A percentile compares a stretch with the other conserved stretches of the same genome.
Conservation (phyloP, 176 grass and related monocot genomes). For the Cenchrus americanus region DNA sequence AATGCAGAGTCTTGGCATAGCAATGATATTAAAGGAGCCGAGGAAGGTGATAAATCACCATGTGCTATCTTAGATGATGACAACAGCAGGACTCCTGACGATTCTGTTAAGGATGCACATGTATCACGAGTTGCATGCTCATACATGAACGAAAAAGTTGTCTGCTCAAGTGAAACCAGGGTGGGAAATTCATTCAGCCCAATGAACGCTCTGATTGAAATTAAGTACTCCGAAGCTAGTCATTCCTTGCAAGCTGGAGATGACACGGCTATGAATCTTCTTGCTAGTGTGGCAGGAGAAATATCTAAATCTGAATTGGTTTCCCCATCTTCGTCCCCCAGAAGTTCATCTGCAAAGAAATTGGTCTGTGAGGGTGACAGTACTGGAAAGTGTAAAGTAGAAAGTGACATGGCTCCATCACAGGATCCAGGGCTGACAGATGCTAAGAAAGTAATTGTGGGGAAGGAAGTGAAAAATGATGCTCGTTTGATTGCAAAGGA, state of each 20-base stretch:
- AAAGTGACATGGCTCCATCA: constrained; percentile 31
- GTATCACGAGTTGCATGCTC: constrained; percentile 51
- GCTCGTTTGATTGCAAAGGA: constrained; percentile 38
- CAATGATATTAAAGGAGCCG: constrained; percentile 65
- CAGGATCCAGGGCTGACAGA: constrained; percentile 16
- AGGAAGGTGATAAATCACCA: constrained; percentile 76
- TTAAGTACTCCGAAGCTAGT: constrained; percentile 74
- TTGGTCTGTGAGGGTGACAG: constrained; percentile 44
- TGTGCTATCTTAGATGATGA: constrained; percentile 45
- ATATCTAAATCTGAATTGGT: constrained; percentile 78
- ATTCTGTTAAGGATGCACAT: constrained; percentile 53
- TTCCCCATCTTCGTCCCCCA: constrained; percentile 51
- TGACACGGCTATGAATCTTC: constrained; percentile 91
- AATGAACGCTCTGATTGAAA: constrained; percentile 98
- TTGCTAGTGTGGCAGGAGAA: constrained; percentile 91
- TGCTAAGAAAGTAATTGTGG: constrained; percentile 9
- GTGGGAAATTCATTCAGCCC: constrained; percentile 71
- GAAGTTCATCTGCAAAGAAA: constrained; percentile 51
- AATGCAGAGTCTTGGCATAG: constrained; percentile 71
- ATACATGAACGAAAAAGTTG: constrained; percentile 60
- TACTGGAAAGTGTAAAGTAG: constrained; percentile 48
- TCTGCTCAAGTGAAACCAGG: constrained; percentile 43
- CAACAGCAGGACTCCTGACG: constrained; percentile 44
- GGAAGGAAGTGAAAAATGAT: constrained; percentile 48
- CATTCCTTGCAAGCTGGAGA: constrained; percentile 63